These are phyloP conservation scores for Hypoxylon rubiginosum DNA, from an alignment of 2,329 filamentous ascomycete species.

Conservation along the genomic window DNA sequence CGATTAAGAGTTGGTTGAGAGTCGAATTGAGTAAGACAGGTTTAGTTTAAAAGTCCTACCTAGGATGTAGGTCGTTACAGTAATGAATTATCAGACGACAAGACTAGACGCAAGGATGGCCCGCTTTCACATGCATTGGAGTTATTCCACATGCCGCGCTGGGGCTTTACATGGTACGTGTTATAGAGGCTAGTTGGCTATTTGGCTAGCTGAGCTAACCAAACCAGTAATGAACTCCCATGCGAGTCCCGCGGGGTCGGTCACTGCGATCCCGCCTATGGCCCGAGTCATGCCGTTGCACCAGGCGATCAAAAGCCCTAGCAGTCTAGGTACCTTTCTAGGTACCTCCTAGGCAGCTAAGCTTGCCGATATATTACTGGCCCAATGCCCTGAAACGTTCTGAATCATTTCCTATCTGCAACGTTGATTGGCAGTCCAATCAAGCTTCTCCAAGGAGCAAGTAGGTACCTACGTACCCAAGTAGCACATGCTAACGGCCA, in stretches of 20 bases:
- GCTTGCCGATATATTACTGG: constrained; percentile 3
- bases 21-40: constrained; percentile 30
- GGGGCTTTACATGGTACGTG: neutral
- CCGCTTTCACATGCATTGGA: constrained; percentile 44
- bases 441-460: neutral
- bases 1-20: neutral
- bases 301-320: constrained; percentile 18
- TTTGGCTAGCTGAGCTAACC: constrained; percentile 15
- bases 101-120: constrained; percentile 14
- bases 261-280: neutral
- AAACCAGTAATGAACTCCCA: constrained; percentile 11
- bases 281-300: constrained; percentile 13
- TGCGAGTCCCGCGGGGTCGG: constrained; percentile 11
- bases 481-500: constrained; percentile 24
- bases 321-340: no score
- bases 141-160: neutral
- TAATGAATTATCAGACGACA: constrained; percentile 14
- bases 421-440: constrained; percentile 9
- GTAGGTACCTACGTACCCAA: neutral
- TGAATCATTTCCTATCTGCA: neutral
- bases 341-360: no score
- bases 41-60: neutral
- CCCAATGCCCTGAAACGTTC: constrained; percentile 16
- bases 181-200: constrained; percentile 13
- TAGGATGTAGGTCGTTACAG: constrained; percentile 28